Evolutionary conservation across 2,329 filamentous ascomycete genomes (phyloP), one percentile per base, ranked within the genome.

Genomic region (Hirsutella thompsonii): DNA sequence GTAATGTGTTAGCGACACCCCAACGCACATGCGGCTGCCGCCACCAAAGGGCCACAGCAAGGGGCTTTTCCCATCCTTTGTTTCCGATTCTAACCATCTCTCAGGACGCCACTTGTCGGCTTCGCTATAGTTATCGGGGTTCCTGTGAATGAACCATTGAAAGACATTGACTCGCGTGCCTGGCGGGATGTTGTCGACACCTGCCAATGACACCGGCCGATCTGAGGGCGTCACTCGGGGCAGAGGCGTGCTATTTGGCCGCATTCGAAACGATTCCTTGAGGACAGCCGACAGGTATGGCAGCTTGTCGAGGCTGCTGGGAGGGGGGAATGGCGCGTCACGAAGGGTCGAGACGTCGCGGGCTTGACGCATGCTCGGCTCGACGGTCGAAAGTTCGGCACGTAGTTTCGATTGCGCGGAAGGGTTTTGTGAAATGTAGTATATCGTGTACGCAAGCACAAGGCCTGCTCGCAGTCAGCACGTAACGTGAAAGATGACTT

Each of bases 11-110:
- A 39, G 20, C 5, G 37, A 33, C 11, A 32, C 28, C 5, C 37
- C 37, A 20, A 39, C 37, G n/a, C 37, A 39, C 37, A 39, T 39
- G 14, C 37, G 37, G 18, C 37, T 39, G 4, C 37, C 37, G 19
- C 37, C 37, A 6, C 37, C 37, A 33, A 39, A 39, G 5, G 37
- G 21, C 37, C 37, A 39, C 18, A 39, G 37, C 28, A 39, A 16
- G 5, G 30, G 30, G 10, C 14, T 16, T 18, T 21, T 33, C 1
- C 28, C 37, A 21, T 20, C 5, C 8, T 38, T 38, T 13, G 26
- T 11, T 26, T 30, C 37, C 4, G 20, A 9, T n/a, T 37, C 20
- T 6, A 20, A n/a, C 36, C 36, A 38, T 18, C 36, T 28, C n/a
- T 38, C 38, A 8, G 38, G 38, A 13, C 16, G 14, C 38, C 38